Percentiles rank a stretch among this genome's conserved stretches.
Conservation (phyloP, 192 early-diverging fungal genomes). For the Obelidium mucronatum region DNA sequence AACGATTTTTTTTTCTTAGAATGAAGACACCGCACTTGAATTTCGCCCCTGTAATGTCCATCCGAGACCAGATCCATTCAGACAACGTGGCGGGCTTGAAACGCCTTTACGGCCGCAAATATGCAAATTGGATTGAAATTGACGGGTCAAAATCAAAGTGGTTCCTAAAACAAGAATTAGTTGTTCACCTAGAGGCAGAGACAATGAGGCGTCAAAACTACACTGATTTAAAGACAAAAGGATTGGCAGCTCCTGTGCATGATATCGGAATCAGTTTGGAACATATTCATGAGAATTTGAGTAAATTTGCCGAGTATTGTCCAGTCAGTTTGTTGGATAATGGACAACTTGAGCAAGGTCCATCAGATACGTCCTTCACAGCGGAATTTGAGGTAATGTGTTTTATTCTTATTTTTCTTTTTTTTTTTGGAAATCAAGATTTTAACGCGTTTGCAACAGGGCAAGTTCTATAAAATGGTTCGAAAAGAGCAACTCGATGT, state of each 20-base stretch:
- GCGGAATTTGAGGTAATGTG: conserved; percentile 58
- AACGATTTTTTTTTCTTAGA: not conserved
- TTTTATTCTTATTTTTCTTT: not conserved
- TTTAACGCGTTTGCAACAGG: conserved; percentile 35
- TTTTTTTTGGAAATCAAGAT: conserved; percentile 18
- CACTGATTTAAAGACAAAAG: conserved; percentile 44
- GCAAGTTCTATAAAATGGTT: conserved; percentile 51
- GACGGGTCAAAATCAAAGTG: conserved; percentile 51
- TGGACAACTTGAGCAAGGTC: conserved; percentile 43
- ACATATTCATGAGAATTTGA: conserved; percentile 38
- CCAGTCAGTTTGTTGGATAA: conserved; percentile 52
- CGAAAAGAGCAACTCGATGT: conserved; percentile 33
- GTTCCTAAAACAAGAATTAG: conserved; percentile 38
- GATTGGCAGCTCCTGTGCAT: conserved; percentile 53
- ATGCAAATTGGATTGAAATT: conserved; percentile 48
- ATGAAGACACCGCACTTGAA: conserved; percentile 36
- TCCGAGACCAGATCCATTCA: conserved; percentile 35
- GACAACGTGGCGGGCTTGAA: conserved; percentile 15
- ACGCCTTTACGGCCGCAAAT: conserved; percentile 43
- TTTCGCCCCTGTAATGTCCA: conserved; percentile 22
- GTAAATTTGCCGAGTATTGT: conserved; percentile 58
- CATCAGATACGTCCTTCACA: conserved; percentile 41
- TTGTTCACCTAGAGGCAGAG: conserved; percentile 16
- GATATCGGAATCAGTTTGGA: conserved; percentile 46
- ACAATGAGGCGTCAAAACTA: conserved; percentile 48